phyloP scores from a whole-genome alignment of 768 basidiomycete genomes.

The Grammothele lineata region DNA sequence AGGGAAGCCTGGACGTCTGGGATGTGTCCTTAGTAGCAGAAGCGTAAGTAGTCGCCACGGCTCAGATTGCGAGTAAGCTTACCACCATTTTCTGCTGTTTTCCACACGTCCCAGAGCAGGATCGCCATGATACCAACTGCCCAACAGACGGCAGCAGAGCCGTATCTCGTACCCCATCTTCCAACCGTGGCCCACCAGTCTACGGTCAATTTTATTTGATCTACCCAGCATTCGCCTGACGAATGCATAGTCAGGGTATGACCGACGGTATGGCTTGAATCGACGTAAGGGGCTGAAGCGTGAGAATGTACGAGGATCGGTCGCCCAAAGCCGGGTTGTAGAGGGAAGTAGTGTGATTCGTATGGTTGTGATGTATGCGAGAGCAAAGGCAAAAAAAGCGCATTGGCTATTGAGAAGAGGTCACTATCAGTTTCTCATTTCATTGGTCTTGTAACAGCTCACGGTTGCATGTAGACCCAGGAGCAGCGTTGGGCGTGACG shows the following conservation, averaged over 20 bases:
- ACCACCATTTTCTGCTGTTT: conserved; percentile 24
- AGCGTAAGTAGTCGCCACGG: neutral
- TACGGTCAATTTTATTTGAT: conserved; percentile 46
- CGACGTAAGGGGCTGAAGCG: conserved; percentile 59
- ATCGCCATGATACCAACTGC: conserved; percentile 64
- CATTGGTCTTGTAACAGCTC: neutral
- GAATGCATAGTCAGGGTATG: conserved; percentile 58
- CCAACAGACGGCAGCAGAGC: conserved; percentile 70
- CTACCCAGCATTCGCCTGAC: conserved; percentile 48
- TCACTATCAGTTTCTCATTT: too few species aligned
- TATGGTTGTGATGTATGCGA: conserved; percentile 52
- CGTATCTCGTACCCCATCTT: conserved; percentile 68
- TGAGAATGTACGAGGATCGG: conserved; percentile 65
- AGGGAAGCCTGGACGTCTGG: conserved; percentile 51
- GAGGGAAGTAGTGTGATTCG: conserved; percentile 69
- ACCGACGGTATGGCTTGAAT: conserved; percentile 29
- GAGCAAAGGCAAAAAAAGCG: conserved; percentile 61
- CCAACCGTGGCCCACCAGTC: conserved; percentile 74
- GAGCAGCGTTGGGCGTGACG: conserved; percentile 32
- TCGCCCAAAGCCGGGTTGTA: conserved; percentile 30
- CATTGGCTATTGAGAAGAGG: conserved; percentile 24
- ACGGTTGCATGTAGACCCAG: conserved; percentile 28
- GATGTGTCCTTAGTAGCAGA: conserved; percentile 32
- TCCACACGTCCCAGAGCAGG: conserved; percentile 52
- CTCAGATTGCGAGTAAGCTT: conserved; percentile 17